phyloP scores from a whole-genome alignment of 352 stramenopile genomes.

The Phytophthora sp. region DNA sequence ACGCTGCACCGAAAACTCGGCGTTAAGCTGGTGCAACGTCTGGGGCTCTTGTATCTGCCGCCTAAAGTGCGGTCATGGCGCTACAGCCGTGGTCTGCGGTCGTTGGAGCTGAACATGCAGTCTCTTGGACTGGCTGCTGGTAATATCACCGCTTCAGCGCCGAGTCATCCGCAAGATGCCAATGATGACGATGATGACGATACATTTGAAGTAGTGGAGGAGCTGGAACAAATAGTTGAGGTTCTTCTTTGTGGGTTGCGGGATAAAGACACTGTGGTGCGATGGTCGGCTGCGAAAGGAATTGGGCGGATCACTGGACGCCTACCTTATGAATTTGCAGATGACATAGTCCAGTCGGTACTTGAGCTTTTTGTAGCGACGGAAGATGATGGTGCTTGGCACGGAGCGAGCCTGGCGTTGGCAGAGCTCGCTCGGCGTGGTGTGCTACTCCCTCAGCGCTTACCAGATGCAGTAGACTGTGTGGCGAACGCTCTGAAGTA shows the following conservation, averaged over 20 bases:
- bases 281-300: conserved; percentile 99
- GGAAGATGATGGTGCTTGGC: conserved; percentile 95
- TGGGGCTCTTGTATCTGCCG: conserved; percentile 95
- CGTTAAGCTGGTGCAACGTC: conserved; percentile 96
- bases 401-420: conserved; percentile 97
- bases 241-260: conserved; percentile 86
- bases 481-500: conserved; percentile 94
- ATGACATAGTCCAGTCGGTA: conserved; percentile 97
- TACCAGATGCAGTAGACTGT: conserved; percentile 93
- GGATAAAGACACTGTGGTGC: conserved; percentile 96
- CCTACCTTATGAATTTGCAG: conserved; percentile 93
- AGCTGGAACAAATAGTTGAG: conserved; percentile 98
- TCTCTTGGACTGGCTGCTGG: conserved; percentile 37
- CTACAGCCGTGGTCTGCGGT: conserved; percentile 94
- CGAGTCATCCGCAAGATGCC: conserved; percentile 1
- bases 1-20: conserved; percentile 94
- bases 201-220: conserved; percentile 88
- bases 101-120: conserved; percentile 93
- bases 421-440: conserved; percentile 95
- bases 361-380: conserved; percentile 93
- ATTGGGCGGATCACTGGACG: conserved; percentile 96
- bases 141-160: neutral
- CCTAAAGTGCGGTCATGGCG: conserved; percentile 95
- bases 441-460: conserved; percentile 93
- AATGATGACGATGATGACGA: conserved; percentile 50